Evolutionary conservation across 345 rosid species (phyloP).

Genomic region (Anastatica hierochuntica): DNA sequence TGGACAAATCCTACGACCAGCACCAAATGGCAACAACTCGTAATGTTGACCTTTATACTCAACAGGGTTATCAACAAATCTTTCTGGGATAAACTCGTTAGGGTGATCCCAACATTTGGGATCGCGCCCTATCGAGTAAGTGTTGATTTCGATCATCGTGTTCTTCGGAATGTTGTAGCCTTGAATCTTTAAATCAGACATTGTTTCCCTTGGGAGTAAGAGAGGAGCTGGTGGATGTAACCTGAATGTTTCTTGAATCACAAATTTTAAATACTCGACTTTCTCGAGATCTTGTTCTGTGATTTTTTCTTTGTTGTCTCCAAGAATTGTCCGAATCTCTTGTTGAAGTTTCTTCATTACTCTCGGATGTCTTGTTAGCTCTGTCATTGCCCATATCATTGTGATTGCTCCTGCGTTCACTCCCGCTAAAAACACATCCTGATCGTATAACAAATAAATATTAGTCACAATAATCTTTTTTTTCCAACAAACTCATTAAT

Average conservation of each 20-base stretch:
- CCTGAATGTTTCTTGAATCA: constrained; percentile 44
- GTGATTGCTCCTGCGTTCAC: constrained; percentile 34
- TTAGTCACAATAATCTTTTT: background rate
- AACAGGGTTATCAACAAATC: constrained; percentile 29
- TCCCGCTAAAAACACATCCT: constrained; percentile 45
- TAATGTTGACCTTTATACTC: constrained; percentile 42
- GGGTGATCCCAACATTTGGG: constrained; percentile 34
- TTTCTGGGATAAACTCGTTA: constrained; percentile 33
- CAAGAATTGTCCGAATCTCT: constrained; percentile 32
- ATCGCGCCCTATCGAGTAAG: constrained; percentile 42
- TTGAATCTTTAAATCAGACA: constrained; percentile 24
- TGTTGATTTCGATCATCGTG: constrained; percentile 32
- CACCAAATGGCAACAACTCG: constrained; percentile 48
- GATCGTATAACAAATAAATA: background rate
- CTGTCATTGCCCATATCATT: constrained; percentile 54
- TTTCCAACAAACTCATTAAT: too few species aligned
- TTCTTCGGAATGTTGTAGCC: constrained; percentile 33
- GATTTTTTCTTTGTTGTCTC: constrained; percentile 23
- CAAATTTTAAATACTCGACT: constrained; percentile 31
- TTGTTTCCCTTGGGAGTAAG: constrained; percentile 33
- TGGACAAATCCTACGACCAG: constrained; percentile 47
- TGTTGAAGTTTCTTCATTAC: constrained; percentile 49
- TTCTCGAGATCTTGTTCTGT: constrained; percentile 25
- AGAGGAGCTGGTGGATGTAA: constrained; percentile 46
- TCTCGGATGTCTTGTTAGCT: constrained; percentile 33